Evolutionary conservation across 176 grass and related monocot genomes (phyloP).

Genomic region (Eragrostis curvula): DNA sequence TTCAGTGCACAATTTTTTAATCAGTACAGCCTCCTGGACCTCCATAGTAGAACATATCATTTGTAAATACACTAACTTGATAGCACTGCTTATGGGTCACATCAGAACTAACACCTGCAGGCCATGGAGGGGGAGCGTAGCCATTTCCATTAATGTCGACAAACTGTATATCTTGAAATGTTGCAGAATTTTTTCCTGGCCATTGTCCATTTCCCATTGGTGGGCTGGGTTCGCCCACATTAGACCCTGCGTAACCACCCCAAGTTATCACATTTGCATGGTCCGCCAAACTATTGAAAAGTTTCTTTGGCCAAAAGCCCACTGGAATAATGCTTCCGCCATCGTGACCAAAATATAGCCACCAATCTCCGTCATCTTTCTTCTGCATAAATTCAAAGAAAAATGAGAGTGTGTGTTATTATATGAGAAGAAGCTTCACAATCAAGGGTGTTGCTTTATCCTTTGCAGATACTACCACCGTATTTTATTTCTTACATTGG

Average conservation of each 20-base stretch:
- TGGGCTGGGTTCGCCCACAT: no score
- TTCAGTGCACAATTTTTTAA: not conserved
- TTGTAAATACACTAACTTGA: not conserved
- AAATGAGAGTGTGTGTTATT: no score
- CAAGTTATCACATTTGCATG: not conserved
- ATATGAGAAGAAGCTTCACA: no score
- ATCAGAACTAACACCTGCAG: not conserved
- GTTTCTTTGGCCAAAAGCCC: conserved; percentile 1
- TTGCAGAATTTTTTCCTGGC: no score
- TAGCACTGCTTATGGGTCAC: not conserved
- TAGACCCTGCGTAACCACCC: no score
- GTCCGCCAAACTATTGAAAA: not conserved
- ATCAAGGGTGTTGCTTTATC: no score
- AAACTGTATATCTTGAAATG: not conserved
- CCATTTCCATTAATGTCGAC: not conserved
- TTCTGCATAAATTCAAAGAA: no score
- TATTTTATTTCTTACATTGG: no score
- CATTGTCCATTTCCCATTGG: no score
- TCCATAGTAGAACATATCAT: not conserved
- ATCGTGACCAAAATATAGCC: no score
- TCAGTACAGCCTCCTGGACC: not conserved
- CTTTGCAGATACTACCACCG: no score
- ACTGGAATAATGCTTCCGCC: not conserved
- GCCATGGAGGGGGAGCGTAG: not conserved
- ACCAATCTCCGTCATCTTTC: conserved; percentile 12